These are phyloP conservation scores for Arthroderma sp. DNA, from an alignment of 2,329 filamentous ascomycete species.

Conservation along the genomic window DNA sequence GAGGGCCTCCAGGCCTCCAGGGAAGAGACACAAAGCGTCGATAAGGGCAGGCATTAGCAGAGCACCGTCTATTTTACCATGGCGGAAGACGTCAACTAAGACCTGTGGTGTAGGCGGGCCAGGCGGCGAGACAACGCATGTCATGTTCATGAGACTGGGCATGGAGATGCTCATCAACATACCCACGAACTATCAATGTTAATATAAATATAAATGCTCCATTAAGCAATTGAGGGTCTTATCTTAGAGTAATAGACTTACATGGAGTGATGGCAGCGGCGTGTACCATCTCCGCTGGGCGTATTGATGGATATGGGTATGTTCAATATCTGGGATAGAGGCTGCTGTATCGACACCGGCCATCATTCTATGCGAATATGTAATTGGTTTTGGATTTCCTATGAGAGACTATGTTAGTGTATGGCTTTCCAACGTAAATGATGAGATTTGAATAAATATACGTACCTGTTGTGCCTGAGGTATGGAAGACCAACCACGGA, in stretches of 20 bases:
- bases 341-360: background rate
- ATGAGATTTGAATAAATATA: background rate
- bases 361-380: background rate
- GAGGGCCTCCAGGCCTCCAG: background rate
- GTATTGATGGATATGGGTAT: background rate
- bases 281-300: background rate
- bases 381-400: background rate
- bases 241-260: background rate
- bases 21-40: background rate
- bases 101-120: background rate
- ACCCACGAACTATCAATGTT: background rate
- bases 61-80: background rate
- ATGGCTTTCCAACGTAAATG: background rate
- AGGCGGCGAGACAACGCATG: background rate
- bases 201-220: background rate
- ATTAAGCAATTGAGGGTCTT: background rate
- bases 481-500: conserved; percentile 18
- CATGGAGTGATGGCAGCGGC: background rate
- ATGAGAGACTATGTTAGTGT: background rate
- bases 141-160: background rate
- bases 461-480: conserved; percentile 18
- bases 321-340: background rate
- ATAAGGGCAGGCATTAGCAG: background rate
- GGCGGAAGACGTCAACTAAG: background rate
- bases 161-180: background rate